phyloP scores from a whole-genome alignment of 352 stramenopile genomes.

The Aphanomyces cochlioides region DNA sequence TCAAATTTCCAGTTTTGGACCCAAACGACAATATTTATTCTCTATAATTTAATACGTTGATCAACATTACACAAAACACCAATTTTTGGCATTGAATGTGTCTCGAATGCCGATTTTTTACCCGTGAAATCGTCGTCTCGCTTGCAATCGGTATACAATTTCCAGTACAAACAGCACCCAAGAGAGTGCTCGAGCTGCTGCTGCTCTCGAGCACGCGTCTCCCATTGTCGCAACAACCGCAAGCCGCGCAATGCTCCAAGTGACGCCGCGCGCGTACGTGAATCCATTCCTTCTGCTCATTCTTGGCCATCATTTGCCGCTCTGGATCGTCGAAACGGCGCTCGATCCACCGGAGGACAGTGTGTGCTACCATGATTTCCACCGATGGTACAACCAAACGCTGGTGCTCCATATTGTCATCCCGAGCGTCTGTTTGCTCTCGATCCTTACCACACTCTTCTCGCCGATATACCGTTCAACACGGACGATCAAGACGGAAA shows the following conservation, averaged over 20 bases:
- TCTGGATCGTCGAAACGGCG: conserved; percentile 49
- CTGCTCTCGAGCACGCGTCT: too few relatives aligned
- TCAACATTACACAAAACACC: too few relatives aligned
- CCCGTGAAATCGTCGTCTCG: too few relatives aligned
- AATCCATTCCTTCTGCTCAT: conserved; percentile 54
- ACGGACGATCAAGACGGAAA: conserved; percentile 33
- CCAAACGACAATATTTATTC: too few relatives aligned
- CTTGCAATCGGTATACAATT: too few relatives aligned
- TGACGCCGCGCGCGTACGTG: conserved; percentile 74
- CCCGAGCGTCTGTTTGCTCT: conserved; percentile 40
- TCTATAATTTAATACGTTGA: too few relatives aligned
- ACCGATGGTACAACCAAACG: conserved; percentile 38
- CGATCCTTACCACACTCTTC: conserved; percentile 47
- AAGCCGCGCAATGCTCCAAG: not conserved
- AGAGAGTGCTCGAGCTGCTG: too few relatives aligned
- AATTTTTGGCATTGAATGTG: too few relatives aligned
- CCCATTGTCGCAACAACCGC: too few relatives aligned
- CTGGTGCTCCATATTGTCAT: conserved; percentile 53
- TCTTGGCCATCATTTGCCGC: conserved; percentile 58
- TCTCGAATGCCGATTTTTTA: too few relatives aligned
- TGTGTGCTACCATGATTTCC: conserved; percentile 40
- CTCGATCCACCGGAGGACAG: conserved; percentile 39
- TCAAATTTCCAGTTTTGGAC: too few relatives aligned
- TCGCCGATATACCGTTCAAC: conserved; percentile 54
- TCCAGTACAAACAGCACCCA: too few relatives aligned